phyloP scores from a whole-genome alignment of 148 eudicot genomes.

The Dianthus caryophyllus region DNA sequence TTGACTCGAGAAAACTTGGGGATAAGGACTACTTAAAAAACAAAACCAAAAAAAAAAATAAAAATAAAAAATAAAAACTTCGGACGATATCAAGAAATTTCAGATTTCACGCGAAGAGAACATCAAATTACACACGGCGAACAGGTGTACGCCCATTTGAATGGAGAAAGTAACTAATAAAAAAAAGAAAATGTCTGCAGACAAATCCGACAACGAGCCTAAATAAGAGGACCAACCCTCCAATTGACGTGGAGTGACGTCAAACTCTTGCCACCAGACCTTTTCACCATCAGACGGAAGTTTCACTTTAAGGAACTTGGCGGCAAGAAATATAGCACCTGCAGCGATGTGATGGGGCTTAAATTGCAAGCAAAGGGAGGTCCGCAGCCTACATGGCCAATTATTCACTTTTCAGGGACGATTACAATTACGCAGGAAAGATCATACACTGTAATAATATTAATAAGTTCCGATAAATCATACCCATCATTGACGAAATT shows the following conservation, averaged over 20 bases:
- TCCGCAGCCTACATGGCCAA: constrained; percentile 99
- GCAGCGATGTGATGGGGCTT: constrained; percentile 98
- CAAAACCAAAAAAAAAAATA: too few relatives aligned
- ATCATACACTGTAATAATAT: too few relatives aligned
- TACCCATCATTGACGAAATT: constrained; percentile 99
- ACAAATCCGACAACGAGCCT: constrained; percentile 11
- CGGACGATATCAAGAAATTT: too few relatives aligned
- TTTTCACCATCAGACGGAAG: constrained; percentile 96
- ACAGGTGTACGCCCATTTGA: too few relatives aligned
- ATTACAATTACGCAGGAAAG: constrained; percentile 38
- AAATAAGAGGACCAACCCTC: constrained; percentile 72
- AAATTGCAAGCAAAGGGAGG: constrained; percentile 97
- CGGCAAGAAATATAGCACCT: constrained; percentile 99
- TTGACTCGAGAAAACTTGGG: too few relatives aligned
- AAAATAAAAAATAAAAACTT: too few relatives aligned
- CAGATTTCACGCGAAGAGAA: too few relatives aligned
- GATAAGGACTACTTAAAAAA: too few relatives aligned
- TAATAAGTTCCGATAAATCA: constrained; percentile 26
- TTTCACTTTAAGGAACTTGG: constrained; percentile 96
- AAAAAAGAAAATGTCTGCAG: too few relatives aligned
- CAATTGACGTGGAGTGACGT: constrained; percentile 97
- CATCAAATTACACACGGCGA: too few relatives aligned
- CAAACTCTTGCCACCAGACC: constrained; percentile 99
- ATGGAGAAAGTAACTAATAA: too few relatives aligned
- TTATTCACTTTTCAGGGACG: constrained; percentile 42